Evolutionary conservation across 345 rosid species (phyloP), one percentile per base, ranked within the genome.

Genomic region (Syzygium aqueum): DNA sequence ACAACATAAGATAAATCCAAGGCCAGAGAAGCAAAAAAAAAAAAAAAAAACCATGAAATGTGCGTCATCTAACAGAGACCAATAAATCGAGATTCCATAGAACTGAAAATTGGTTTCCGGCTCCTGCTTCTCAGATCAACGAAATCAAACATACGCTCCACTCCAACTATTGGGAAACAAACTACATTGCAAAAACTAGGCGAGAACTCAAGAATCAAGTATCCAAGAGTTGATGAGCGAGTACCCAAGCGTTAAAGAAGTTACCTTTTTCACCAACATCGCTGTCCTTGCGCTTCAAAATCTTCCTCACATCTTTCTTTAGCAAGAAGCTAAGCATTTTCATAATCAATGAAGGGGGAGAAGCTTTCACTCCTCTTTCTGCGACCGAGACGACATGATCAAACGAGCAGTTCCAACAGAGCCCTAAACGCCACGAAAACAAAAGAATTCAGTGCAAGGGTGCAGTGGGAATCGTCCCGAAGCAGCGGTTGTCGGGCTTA

Each of bases 241-340:
- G 84, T 12, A 19, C n/a, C 49, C 11, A 85, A 52, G 28, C 23
- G 22, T 63, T 77, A 37, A 16, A 49, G 57, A 14, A 11, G 49
- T 59, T 85, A 95, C 97, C 98, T 92, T 85, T 88, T 93, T 94
- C 93, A 49, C 98, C 99, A 87, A 96, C 99, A 91, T 96, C 98
- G 89, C 98, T 95, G 87, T 94, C 99, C 91, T 96, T 96, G 87
- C 98, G 96, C 92, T 96, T 94, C 86, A 95, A 94, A 77, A 96
- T 93, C 95, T 94, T 96, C 93, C 93, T 93, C 56, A 88, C 98
- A 92, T 95, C 95, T 89, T 93, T 94, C 25, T 92, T 88, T 11
- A 88, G 86, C 53, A 94, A 84, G 87, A 92, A 94, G 88, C 88
- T 90, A 85, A 95, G 84, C 91, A 95, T 91, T 57, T 92, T 91